A percentile compares a stretch with the other conserved stretches of the same genome.
phyloP scores from a whole-genome alignment of 768 basidiomycete genomes.

The Tulasnella sp. region DNA sequence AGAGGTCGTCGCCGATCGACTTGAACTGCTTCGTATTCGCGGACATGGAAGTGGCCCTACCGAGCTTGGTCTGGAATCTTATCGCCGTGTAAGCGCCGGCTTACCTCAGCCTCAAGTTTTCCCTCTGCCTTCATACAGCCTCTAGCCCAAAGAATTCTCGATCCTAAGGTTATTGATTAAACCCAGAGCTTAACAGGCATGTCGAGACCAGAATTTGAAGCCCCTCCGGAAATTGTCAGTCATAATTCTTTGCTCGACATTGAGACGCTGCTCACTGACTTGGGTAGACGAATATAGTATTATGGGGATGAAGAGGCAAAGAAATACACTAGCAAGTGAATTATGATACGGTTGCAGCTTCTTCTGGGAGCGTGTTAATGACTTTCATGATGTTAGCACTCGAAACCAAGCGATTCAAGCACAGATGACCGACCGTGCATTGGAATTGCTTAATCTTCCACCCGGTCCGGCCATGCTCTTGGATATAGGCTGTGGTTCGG shows the following conservation, averaged over 20 bases:
- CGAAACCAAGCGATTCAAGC: conserved; percentile 96
- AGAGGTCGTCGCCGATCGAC: conserved; percentile 86
- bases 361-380: background rate
- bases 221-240: conserved; percentile 86
- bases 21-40: conserved; percentile 65
- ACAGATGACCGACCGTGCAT: conserved; percentile 93
- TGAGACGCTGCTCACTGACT: conserved; percentile 11
- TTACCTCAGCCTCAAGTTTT: conserved; percentile 13
- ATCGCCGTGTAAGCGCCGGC: conserved; percentile 1
- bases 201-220: conserved; percentile 84
- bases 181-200: conserved; percentile 39
- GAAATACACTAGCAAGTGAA: conserved; percentile 94
- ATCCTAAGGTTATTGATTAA: background rate
- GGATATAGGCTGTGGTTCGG: conserved; percentile 97
- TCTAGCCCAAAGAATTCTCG: background rate
- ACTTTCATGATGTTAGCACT: conserved; percentile 49
- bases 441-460: conserved; percentile 84
- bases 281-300: conserved; percentile 53
- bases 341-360: background rate
- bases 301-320: conserved; percentile 93
- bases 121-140: background rate
- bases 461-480: conserved; percentile 77
- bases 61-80: background rate
- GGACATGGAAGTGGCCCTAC: background rate
- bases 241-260: background rate